Percentiles rank a stretch among this genome's conserved stretches.
Evolutionary conservation across 2,329 filamentous ascomycete species (phyloP).

Genomic region (Phyllosticta ampelicida): DNA sequence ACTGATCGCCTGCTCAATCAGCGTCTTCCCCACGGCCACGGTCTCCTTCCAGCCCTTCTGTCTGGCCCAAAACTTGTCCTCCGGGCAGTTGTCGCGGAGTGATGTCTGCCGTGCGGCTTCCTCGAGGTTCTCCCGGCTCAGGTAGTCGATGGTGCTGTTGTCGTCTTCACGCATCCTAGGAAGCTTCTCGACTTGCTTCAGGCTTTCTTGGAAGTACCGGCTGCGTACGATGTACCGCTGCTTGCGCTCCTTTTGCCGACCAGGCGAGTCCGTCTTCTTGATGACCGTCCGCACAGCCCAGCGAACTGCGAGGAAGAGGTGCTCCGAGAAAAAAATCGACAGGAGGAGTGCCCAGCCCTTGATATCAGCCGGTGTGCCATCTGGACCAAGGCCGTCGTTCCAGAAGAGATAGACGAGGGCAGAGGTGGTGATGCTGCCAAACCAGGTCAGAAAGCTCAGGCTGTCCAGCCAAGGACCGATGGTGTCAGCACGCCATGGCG

Average conservation of each 20-base stretch:
- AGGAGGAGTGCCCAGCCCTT: conserved; percentile 72
- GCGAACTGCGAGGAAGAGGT: conserved; percentile 74
- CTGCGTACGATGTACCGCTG: conserved; percentile 75
- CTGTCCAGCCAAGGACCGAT: conserved; percentile 89
- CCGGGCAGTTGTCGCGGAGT: conserved; percentile 30
- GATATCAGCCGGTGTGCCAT: conserved; percentile 58
- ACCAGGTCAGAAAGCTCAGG: conserved; percentile 83
- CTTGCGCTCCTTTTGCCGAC: conserved; percentile 71
- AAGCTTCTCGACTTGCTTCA: conserved; percentile 44
- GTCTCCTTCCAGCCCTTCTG: conserved; percentile 41
- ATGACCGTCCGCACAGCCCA: conserved; percentile 62
- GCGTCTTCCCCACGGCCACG: conserved; percentile 38
- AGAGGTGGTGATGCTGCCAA: conserved; percentile 78
- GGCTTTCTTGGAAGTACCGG: conserved; percentile 62
- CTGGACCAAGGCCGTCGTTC: conserved; percentile 52
- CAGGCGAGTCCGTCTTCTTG: conserved; percentile 72
- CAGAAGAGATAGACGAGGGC: conserved; percentile 79
- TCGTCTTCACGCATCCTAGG: conserved; percentile 38
- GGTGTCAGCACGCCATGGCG: conserved; percentile 80
- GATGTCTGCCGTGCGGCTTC: conserved; percentile 39
- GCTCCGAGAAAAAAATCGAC: conserved; percentile 75
- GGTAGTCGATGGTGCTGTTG: conserved; percentile 42
- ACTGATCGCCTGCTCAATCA: conserved; percentile 35
- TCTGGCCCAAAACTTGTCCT: conserved; percentile 43
- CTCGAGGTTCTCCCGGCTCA: conserved; percentile 54